Conservation (phyloP, 177 flowering plant genomes). For the Vitis hybrid region DNA sequence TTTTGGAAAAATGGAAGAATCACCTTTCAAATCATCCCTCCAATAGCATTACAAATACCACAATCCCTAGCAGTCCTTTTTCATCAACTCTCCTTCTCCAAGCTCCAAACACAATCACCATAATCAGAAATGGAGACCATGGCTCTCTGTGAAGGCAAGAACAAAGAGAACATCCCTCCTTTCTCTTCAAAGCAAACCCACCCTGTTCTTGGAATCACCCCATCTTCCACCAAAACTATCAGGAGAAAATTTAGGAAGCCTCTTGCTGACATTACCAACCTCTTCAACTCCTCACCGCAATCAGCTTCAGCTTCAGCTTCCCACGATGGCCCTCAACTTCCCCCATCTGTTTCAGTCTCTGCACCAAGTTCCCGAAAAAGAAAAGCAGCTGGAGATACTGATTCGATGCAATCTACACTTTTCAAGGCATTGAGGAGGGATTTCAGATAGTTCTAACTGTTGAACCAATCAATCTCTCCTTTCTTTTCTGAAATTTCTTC, state of each 20-base stretch:
- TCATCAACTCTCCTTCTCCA: background rate
- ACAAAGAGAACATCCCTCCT: slow-evolving; percentile 20
- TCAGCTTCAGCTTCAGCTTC: background rate
- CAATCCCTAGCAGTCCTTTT: background rate
- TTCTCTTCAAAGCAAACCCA: slow-evolving; percentile 1
- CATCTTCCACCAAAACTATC: slow-evolving; percentile 7
- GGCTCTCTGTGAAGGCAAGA: background rate
- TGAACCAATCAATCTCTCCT: slow-evolving; percentile 5
- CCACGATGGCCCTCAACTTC: background rate
- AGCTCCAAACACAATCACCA: background rate
- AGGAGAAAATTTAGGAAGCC: slow-evolving; percentile 26
- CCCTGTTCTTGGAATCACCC: slow-evolving; percentile 1
- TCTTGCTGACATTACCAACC: slow-evolving; percentile 32
- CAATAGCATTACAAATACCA: background rate
- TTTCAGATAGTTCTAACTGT: slow-evolving; percentile 21
- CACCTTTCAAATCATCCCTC: slow-evolving; percentile 7
- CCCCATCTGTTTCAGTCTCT: background rate
- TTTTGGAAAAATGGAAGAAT: no score
- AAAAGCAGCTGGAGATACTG: slow-evolving; percentile 14
- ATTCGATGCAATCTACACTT: background rate
- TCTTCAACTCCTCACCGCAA: slow-evolving; percentile 10
- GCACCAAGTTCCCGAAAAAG: slow-evolving; percentile 12
- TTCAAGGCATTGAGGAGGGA: slow-evolving; percentile 20
- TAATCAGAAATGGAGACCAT: background rate
- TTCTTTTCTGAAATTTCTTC: background rate